A percentile compares a stretch with the other conserved stretches of the same genome.
These are phyloP conservation scores for Hypomontagnella monticulosa DNA, from an alignment of 495 filamentous ascomycete species.

Conservation along the genomic window DNA sequence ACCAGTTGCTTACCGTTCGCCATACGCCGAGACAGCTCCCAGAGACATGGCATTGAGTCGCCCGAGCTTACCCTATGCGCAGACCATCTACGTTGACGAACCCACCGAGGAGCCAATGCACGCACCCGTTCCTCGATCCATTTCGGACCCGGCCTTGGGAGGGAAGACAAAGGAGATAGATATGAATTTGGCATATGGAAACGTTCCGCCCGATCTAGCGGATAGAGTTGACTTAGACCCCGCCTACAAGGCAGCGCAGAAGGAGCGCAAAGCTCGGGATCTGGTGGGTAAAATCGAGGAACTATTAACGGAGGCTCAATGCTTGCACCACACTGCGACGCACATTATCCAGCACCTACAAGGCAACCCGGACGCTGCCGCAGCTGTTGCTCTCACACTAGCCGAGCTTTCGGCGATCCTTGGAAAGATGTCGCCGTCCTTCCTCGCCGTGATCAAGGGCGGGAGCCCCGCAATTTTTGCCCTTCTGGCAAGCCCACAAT, in stretches of 20 bases:
- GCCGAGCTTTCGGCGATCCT: conserved; percentile 87
- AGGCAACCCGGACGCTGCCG: conserved; percentile 90
- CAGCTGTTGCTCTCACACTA: conserved; percentile 90
- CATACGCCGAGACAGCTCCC: conserved; percentile 54
- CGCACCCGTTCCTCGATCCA: conserved; percentile 49
- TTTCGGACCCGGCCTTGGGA: conserved; percentile 52
- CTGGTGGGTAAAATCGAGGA: conserved; percentile 75
- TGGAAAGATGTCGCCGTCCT: conserved; percentile 85
- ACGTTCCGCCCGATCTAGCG: conserved; percentile 65
- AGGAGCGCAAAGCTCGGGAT: conserved; percentile 65
- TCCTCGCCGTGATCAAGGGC: conserved; percentile 76
- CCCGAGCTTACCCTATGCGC: conserved; percentile 47
- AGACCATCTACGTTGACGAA: conserved; percentile 32
- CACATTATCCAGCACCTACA: conserved; percentile 88
- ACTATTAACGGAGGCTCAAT: conserved; percentile 85
- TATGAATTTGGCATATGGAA: conserved; percentile 88
- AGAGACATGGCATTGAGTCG: conserved; percentile 52
- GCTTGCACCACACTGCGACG: conserved; percentile 83
- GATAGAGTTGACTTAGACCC: conserved; percentile 54
- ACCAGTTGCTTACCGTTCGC: conserved; percentile 51
- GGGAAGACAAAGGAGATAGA: conserved; percentile 71
- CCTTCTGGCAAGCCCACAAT: conserved; percentile 88
- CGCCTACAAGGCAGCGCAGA: conserved; percentile 39
- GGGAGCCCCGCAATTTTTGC: conserved; percentile 86
- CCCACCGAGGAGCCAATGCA: conserved; percentile 35